Conservation (phyloP, 306 rosid species). For the Vigna hirtella region DNA sequence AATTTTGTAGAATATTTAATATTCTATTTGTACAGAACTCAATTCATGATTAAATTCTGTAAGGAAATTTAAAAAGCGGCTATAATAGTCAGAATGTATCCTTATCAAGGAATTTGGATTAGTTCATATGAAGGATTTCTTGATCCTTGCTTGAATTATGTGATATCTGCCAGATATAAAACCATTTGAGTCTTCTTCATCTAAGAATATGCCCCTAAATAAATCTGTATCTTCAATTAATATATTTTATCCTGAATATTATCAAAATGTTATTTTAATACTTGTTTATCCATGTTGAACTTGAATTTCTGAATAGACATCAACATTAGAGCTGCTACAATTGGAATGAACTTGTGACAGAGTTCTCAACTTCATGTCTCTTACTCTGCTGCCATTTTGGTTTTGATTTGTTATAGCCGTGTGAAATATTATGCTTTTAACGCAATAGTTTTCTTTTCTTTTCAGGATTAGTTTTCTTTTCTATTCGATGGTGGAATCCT, state of each 20-base stretch:
- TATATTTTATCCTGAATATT: neutral
- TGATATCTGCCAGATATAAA: neutral
- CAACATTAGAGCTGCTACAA: constrained; percentile 6
- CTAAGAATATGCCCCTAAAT: neutral
- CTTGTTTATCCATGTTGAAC: neutral
- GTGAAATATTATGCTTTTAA: neutral
- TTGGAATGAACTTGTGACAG: constrained; percentile 14
- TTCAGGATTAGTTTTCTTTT: constrained; percentile 87
- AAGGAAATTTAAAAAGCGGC: neutral
- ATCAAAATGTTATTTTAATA: neutral
- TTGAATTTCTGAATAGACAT: constrained; percentile 24
- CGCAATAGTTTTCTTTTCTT: constrained; percentile 31
- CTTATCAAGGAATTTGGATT: constrained; percentile 18
- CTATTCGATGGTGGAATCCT: constrained; percentile 94
- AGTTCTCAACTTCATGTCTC: constrained; percentile 38
- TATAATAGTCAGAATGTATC: neutral
- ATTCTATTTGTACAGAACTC: neutral
- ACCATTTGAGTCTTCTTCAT: neutral
- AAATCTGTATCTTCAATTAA: neutral
- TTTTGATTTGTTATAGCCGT: neutral
- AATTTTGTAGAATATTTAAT: constrained; percentile 10
- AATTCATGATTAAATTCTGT: neutral
- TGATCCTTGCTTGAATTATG: neutral
- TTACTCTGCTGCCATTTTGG: neutral
- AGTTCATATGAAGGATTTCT: neutral